Conservation (phyloP, 352 stramenopile genomes). For the Plasmopara halstedii region DNA sequence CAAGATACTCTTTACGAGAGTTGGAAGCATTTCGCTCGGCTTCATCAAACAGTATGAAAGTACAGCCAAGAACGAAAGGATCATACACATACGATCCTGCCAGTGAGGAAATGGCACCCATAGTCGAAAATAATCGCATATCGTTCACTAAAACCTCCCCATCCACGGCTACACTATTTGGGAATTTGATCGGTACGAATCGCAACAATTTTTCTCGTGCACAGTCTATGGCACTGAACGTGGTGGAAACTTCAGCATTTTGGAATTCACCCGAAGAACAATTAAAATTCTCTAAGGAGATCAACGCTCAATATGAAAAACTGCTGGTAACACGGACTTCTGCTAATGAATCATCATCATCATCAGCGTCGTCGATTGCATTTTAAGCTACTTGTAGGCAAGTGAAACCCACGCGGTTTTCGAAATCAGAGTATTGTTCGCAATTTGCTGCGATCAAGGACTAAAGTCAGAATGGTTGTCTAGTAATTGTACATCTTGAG, state of each 20-base stretch:
- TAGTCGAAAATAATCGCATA: conserved; percentile 14
- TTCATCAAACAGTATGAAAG: conserved; percentile 21
- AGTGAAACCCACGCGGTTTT: no score
- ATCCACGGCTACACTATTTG: conserved; percentile 5
- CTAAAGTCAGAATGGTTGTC: no score
- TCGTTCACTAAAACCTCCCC: conserved; percentile 10
- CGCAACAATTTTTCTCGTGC: conserved; percentile 12
- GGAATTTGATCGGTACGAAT: conserved; percentile 5
- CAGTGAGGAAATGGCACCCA: conserved; percentile 19
- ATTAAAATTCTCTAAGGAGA: conserved; percentile 19
- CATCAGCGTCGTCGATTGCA: conserved; percentile 18
- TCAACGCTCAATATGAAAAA: conserved; percentile 42
- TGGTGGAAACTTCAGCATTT: conserved; percentile 32
- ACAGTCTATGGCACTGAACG: conserved; percentile 32
- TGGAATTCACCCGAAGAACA: conserved; percentile 37
- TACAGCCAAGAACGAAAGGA: conserved; percentile 14
- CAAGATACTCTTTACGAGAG: conserved; percentile 41
- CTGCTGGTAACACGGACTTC: conserved; percentile 23
- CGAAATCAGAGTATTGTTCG: no score
- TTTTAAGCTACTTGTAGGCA: no score
- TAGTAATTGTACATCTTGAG: no score
- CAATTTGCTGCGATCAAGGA: no score
- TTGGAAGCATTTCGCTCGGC: conserved; percentile 21
- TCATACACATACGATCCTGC: conserved; percentile 25
- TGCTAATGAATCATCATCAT: conserved; percentile 15